These are phyloP conservation scores for Effrenium voratum DNA, from an alignment of 73 alveolate genomes.

Conservation along the genomic window DNA sequence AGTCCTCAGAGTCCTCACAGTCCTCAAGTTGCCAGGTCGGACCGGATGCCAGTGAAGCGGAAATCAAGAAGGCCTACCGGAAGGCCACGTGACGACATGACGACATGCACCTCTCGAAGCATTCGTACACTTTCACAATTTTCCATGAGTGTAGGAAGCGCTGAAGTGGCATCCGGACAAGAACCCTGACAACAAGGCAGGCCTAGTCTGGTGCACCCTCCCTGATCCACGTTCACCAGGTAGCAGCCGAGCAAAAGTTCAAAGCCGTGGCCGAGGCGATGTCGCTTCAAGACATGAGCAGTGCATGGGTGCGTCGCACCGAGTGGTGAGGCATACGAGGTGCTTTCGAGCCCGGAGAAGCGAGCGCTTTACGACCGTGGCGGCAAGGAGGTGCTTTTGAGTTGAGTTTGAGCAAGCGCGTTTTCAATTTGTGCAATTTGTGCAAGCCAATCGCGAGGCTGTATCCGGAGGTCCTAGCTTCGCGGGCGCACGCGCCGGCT, in stretches of 20 bases:
- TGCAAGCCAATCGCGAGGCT: no score
- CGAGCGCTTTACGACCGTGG: conserved; percentile 76
- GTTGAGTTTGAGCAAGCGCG: no score
- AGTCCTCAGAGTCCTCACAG: not conserved
- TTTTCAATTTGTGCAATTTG: no score
- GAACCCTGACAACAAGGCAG: conserved; percentile 77
- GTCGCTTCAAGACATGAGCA: no score
- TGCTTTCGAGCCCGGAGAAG: conserved; percentile 48
- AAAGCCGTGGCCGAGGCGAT: conserved; percentile 89
- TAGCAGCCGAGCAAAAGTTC: conserved; percentile 67
- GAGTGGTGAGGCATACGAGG: conserved; percentile 29
- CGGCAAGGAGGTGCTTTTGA: conserved; percentile 21
- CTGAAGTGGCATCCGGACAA: conserved; percentile 83
- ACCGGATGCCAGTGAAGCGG: conserved; percentile 51
- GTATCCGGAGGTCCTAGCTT: no score
- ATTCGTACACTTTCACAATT: not conserved
- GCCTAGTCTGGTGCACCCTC: not conserved
- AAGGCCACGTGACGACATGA: not conserved
- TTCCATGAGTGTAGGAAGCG: not conserved
- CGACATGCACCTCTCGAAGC: not conserved
- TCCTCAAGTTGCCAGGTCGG: not conserved
- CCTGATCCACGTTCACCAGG: not conserved
- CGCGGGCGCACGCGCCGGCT: no score
- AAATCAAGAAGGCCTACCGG: conserved; percentile 57
- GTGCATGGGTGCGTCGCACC: not conserved